Base-by-base conservation (phyloP, 306 rosid genomes). In the Glycyrrhiza uralensis region DNA sequence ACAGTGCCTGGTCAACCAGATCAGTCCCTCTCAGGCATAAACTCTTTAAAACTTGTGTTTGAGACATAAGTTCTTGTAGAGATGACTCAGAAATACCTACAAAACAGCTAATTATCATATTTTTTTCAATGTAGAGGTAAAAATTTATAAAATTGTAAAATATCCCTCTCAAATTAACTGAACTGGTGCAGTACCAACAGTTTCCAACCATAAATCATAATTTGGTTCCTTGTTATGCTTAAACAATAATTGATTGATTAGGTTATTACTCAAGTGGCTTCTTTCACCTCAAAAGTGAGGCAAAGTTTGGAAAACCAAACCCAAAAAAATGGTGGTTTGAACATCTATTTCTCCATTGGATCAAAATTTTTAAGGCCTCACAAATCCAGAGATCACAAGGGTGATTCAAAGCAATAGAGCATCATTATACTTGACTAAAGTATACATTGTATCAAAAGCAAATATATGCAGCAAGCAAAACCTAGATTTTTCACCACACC, bases 11-110 rank as follows among this genome's bases (percentile, higher is more conserved):
- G 70, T 91, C 97, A 72, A 60, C 66, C 54, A 89, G 73, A 76
- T 84, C 65, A 39, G 91, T 85, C 67, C 81, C 90, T 73, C 88
- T 81, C 85, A 91, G 63, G 82, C 96, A 84, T 76, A 91, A 87
- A 81, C 83, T 78, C 85, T 76, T 91, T 88, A 89, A 83, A 77
- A 63, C 72, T 74, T 75, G 79, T 71, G 86, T 75, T 77, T 77
- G 87, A 72, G 90, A 85, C 84, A 87, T 64, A 66, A 91, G 89
- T 63, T 85, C 81, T 24, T 75, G 45, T 29, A 91, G 78, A 78
- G 86, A 89, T 56, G 80, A 36, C 82, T 82, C 79, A 42, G 69
- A 84, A 59, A 85, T 51, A 74, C 84, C 96, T 91, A 74, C 66
- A 67, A 69, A 71, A 76, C 20, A 72, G 76, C 19, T 15, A 12